These are phyloP conservation scores for Podospora appendiculata DNA, from an alignment of 495 filamentous ascomycete species.

Conservation along the genomic window DNA sequence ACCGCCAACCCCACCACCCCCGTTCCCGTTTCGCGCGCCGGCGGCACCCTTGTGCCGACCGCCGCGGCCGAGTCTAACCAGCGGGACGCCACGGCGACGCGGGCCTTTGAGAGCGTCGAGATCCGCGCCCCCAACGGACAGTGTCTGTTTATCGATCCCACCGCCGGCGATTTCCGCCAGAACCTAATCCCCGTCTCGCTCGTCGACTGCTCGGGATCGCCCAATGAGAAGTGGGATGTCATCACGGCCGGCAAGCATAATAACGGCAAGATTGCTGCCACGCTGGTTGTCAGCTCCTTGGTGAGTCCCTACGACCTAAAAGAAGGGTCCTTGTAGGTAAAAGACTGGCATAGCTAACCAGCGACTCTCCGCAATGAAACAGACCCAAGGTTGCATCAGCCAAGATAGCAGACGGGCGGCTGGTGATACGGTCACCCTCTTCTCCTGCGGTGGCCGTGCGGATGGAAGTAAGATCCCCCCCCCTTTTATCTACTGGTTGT, in stretches of 20 bases:
- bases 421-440: slow-evolving; percentile 42
- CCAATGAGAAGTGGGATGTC: slow-evolving; percentile 48
- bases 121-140: slow-evolving; percentile 42
- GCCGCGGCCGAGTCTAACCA: slow-evolving; percentile 39
- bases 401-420: slow-evolving; percentile 36
- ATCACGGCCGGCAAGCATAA: slow-evolving; percentile 46
- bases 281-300: slow-evolving; percentile 43
- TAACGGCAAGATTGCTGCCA: slow-evolving; percentile 19
- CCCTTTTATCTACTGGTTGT: neutral
- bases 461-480: slow-evolving; percentile 34
- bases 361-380: too few species aligned
- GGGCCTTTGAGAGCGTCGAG: slow-evolving; percentile 36
- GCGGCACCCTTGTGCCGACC: slow-evolving; percentile 39
- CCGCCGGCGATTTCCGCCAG: slow-evolving; percentile 47
- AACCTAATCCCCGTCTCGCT: slow-evolving; percentile 45
- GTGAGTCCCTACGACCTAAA: slow-evolving; percentile 11
- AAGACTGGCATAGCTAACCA: too few species aligned
- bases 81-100: slow-evolving; percentile 38
- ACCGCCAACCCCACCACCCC: slow-evolving; percentile 36
- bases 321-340: neutral
- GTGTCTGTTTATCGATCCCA: slow-evolving; percentile 46
- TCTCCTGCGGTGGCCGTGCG: slow-evolving; percentile 46
- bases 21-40: slow-evolving; percentile 43
- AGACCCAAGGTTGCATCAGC: slow-evolving; percentile 44
- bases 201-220: slow-evolving; percentile 34